Conservation (phyloP, 1,284 basidiomycete genomes). For the Caloboletus firmus region DNA sequence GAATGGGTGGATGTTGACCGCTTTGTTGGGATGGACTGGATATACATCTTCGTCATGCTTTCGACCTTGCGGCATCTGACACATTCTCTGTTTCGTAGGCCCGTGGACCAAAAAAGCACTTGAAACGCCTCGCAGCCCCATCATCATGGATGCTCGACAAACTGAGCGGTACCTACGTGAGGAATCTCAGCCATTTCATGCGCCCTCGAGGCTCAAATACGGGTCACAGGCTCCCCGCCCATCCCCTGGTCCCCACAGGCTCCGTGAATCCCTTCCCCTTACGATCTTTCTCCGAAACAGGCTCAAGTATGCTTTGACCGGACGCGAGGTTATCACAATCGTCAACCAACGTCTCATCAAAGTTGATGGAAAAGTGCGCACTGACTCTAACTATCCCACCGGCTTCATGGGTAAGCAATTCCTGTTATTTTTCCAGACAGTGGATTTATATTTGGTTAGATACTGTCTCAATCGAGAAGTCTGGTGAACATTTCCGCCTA, state of each 20-base stretch:
- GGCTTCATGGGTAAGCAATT: constrained; percentile 90
- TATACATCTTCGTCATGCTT: constrained; percentile 1
- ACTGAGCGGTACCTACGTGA: constrained; percentile 94
- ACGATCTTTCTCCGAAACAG: constrained; percentile 98
- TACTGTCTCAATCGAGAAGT: constrained; percentile 97
- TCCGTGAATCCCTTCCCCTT: constrained; percentile 94
- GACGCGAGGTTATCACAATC: constrained; percentile 94
- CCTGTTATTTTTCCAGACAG: background rate
- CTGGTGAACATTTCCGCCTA: constrained; percentile 99
- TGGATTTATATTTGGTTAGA: constrained; percentile 48
- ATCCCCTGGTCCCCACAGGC: constrained; percentile 98
- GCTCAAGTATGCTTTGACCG: constrained; percentile 98
- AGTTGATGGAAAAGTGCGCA: constrained; percentile 99
- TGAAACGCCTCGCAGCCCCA: constrained; percentile 97
- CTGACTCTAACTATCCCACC: constrained; percentile 94
- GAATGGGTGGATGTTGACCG: constrained; percentile 28
- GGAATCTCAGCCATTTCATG: constrained; percentile 34
- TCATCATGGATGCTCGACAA: constrained; percentile 99
- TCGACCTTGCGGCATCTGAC: constrained; percentile 16
- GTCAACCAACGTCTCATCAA: constrained; percentile 97
- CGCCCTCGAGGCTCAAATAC: constrained; percentile 8
- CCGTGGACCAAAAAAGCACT: constrained; percentile 99
- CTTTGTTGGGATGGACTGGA: constrained; percentile 23
- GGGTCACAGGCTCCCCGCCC: constrained; percentile 82
- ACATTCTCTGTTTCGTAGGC: constrained; percentile 51